A percentile compares a stretch with the other conserved stretches of the same genome.
These are phyloP conservation scores for Cladophialophora immunda DNA, from an alignment of 2,329 filamentous ascomycete genomes.

Conservation along the genomic window DNA sequence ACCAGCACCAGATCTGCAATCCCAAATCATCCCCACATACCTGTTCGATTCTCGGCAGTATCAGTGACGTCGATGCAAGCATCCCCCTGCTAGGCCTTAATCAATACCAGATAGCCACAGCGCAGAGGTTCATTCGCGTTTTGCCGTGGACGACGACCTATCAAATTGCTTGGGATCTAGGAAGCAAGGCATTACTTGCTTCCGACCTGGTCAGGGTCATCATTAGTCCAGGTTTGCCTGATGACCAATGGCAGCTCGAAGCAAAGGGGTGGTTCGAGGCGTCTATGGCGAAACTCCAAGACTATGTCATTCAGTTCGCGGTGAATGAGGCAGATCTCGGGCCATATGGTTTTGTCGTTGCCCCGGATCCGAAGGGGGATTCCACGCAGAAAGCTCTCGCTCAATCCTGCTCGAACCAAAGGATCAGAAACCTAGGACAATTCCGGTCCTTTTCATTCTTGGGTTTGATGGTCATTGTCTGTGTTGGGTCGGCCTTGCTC, in stretches of 20 bases:
- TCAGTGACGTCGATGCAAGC: neutral
- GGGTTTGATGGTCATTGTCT: conserved; percentile 3
- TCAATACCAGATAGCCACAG: neutral
- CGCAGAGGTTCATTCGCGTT: neutral
- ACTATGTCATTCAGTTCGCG: conserved; percentile 4
- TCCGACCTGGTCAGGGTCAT: neutral
- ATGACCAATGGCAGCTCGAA: conserved; percentile 9
- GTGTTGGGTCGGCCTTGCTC: neutral
- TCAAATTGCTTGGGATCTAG: neutral
- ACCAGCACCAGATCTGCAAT: conserved; percentile 12
- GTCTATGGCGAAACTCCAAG: neutral
- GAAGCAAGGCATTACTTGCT: neutral
- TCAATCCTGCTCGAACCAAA: conserved; percentile 7
- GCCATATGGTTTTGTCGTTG: neutral
- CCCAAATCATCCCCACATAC: neutral
- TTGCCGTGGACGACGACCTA: neutral
- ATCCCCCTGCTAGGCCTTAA: neutral
- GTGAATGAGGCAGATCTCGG: neutral
- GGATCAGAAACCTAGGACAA: neutral
- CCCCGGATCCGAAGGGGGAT: neutral
- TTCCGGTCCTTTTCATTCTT: conserved; percentile 5
- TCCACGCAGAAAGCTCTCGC: neutral
- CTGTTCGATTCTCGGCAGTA: conserved; percentile 9
- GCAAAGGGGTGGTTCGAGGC: conserved; percentile 3
- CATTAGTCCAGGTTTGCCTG: conserved; percentile 1